These are phyloP conservation scores for Saccharomycopsis sp. DNA, from an alignment of 805 yeast genomes.

Conservation along the genomic window DNA sequence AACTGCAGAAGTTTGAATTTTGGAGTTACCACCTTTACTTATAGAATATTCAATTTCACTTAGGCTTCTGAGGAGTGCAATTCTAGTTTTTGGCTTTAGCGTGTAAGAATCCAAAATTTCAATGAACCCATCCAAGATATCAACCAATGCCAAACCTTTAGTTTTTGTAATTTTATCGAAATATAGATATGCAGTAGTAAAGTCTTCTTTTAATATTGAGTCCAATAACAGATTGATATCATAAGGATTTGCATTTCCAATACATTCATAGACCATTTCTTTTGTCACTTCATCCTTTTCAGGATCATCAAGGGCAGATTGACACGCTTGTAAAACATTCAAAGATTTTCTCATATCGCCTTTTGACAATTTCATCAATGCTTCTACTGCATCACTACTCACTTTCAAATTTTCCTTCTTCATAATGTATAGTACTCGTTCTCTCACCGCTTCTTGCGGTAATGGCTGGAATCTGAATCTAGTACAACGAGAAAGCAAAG, in stretches of 20 bases:
- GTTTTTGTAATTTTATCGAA: conserved; percentile 55
- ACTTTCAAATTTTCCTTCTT: conserved; percentile 59
- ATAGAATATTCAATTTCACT: conserved; percentile 89
- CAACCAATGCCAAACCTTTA: conserved; percentile 88
- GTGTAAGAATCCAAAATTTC: conserved; percentile 65
- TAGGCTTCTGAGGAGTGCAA: conserved; percentile 58
- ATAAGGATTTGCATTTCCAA: conserved; percentile 90
- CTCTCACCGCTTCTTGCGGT: conserved; percentile 55
- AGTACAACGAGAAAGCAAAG: conserved; percentile 89
- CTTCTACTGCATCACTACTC: conserved; percentile 48
- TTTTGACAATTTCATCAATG: conserved; percentile 65
- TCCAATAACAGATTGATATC: conserved; percentile 73
- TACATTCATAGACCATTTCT: conserved; percentile 83
- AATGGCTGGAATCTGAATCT: conserved; percentile 89
- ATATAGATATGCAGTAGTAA: conserved; percentile 70
- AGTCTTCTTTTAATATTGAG: conserved; percentile 77
- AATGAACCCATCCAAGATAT: conserved; percentile 69
- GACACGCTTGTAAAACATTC: conserved; percentile 90
- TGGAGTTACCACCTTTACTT: conserved; percentile 87
- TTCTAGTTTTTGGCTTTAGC: conserved; percentile 54
- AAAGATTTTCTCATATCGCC: conserved; percentile 97
- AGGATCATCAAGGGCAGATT: conserved; percentile 56
- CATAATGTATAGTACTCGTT: conserved; percentile 62
- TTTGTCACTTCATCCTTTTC: conserved; percentile 51
- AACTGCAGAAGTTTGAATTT: conserved; percentile 81